These are phyloP conservation scores for Ailanthus altissimus DNA, from an alignment of 345 rosid genomes.

Conservation along the genomic window DNA sequence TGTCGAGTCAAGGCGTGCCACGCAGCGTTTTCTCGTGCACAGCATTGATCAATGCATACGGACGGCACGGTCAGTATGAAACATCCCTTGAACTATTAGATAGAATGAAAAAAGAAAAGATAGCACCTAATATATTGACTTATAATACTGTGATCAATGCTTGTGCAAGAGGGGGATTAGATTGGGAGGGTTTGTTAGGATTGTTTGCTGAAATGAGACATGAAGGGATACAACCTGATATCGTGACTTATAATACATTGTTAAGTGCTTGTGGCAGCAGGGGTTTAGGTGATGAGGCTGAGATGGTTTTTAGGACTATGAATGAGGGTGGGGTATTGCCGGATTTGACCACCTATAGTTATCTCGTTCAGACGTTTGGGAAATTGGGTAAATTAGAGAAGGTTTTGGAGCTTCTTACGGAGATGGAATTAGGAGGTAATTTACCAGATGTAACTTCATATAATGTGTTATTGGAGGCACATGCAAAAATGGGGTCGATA, in stretches of 20 bases:
- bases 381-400: constrained; percentile 64
- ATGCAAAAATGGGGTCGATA: constrained; percentile 64
- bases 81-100: constrained; percentile 73
- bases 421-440: constrained; percentile 81
- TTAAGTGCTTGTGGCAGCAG: constrained; percentile 86
- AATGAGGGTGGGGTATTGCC: constrained; percentile 89
- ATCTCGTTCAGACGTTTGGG: constrained; percentile 79
- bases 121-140: constrained; percentile 76
- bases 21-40: constrained; percentile 90
- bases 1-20: constrained; percentile 73
- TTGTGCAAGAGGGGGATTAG: constrained; percentile 87
- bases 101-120: constrained; percentile 82
- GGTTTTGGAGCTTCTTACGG: constrained; percentile 65
- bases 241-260: constrained; percentile 87
- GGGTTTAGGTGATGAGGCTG: constrained; percentile 89
- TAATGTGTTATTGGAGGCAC: constrained; percentile 81
- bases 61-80: constrained; percentile 74
- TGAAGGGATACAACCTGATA: constrained; percentile 81
- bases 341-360: constrained; percentile 69
- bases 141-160: constrained; percentile 90
- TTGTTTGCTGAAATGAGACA: constrained; percentile 98
- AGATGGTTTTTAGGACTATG: constrained; percentile 93
- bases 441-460: constrained; percentile 80
- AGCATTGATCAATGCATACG: constrained; percentile 85
- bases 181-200: constrained; percentile 90